Evolutionary conservation across 108 stramenopile genomes (phyloP).

Genomic region (Heterococcus sp.): DNA sequence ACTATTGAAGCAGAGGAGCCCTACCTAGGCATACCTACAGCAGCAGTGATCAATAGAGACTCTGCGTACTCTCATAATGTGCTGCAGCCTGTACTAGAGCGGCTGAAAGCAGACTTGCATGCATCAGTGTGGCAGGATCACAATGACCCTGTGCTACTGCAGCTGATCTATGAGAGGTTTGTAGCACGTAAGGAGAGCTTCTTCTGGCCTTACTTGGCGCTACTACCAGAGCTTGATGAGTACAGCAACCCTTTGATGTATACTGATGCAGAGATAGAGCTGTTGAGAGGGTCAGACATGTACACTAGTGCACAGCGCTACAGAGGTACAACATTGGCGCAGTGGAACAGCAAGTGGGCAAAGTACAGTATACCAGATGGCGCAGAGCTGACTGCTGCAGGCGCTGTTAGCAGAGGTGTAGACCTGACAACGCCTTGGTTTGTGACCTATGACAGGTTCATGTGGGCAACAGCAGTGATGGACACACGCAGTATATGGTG

Average conservation of each 20-base stretch:
- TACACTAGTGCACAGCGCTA: slow-evolving; percentile 1
- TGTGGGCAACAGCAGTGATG: slow-evolving; percentile 67
- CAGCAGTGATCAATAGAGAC: slow-evolving; percentile 51
- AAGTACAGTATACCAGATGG: no score
- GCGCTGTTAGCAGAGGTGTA: neutral
- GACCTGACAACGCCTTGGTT: slow-evolving; percentile 5
- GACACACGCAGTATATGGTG: slow-evolving; percentile 76
- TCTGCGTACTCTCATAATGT: slow-evolving; percentile 44
- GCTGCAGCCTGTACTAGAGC: slow-evolving; percentile 24
- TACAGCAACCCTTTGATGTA: slow-evolving; percentile 54
- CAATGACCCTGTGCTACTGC: slow-evolving; percentile 64
- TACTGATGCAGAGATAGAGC: slow-evolving; percentile 47
- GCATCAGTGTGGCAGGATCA: slow-evolving; percentile 41
- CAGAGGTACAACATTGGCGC: no score
- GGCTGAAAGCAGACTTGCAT: slow-evolving; percentile 5
- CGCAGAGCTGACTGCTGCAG: neutral
- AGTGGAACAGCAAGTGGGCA: no score
- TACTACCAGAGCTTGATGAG: slow-evolving; percentile 66
- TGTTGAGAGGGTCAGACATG: slow-evolving; percentile 17
- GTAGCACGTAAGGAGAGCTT: slow-evolving; percentile 43
- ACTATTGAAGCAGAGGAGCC: slow-evolving; percentile 48
- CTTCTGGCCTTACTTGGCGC: slow-evolving; percentile 68
- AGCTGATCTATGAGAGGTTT: slow-evolving; percentile 66
- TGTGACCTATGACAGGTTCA: slow-evolving; percentile 57
- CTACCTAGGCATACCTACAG: slow-evolving; percentile 61